Base-by-base conservation (phyloP, 305 asterid genomes). In the Solanum chacoense region DNA sequence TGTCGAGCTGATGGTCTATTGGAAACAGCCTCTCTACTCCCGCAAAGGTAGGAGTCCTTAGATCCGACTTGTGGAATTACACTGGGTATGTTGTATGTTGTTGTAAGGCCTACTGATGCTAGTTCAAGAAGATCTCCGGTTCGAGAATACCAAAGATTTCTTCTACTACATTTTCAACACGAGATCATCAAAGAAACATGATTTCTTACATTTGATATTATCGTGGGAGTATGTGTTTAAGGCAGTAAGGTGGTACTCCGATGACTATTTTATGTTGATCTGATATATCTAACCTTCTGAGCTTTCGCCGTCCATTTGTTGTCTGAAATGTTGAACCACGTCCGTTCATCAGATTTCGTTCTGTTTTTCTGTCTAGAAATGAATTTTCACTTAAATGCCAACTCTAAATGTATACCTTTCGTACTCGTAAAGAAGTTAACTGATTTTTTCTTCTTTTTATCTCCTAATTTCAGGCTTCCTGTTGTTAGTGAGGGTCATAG, bases 401-500 rank as follows among this genome's bases (percentile, higher is more conserved):
- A 28, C 34, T 28, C 11, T 11, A n/a, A 77, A 42, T 22, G 11
- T 78, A 22, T 7, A 6, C 12, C 29, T n/a, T 78, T 37, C 85
- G 28, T 78, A 24, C 34, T 37, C 32, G 10, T 78, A 36, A 1
- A 11, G 14, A 78, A 78, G 29, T n/a, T 12, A 40, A 26, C 35
- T 26, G 63, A 42, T 79, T 79, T 26, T 38, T 22, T 1, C 26
- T 22, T 10, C 16, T 8, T 45, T 29, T 83, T 24, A 3, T n/a
- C 90, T 36, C 86, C 86, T 67, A 74, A 69, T 67, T 45, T 37
- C 89, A 96, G 98, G 98, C 26, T 93, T 90, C 87, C 93, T 94
- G 40, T 90, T 96, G 67, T 92, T 95, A 16, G 88, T 93, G 91
- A 94, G 97, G 89, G 98, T 96, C 24, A 92, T 95, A 77, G 98